Conservation (phyloP, 2,329 filamentous ascomycete genomes). For the Talaromyces piceae region DNA sequence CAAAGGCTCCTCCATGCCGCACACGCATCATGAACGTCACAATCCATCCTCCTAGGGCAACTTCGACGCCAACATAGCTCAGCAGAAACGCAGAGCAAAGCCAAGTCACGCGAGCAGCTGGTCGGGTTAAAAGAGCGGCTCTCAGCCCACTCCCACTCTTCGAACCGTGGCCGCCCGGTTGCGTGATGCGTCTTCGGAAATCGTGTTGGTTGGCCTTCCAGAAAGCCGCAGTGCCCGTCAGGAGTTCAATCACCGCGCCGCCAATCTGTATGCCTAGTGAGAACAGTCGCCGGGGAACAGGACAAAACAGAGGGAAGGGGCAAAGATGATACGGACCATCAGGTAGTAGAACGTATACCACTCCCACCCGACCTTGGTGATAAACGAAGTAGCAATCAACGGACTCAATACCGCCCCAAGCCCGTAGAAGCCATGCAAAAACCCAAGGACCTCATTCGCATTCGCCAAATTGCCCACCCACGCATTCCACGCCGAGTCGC, state of each 20-base stretch:
- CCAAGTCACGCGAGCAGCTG: slow-evolving; percentile 51
- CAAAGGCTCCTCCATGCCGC: slow-evolving; percentile 60
- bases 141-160: slow-evolving; percentile 7
- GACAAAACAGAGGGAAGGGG: neutral
- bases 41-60: slow-evolving; percentile 69
- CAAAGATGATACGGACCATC: slow-evolving; percentile 45
- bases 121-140: slow-evolving; percentile 9
- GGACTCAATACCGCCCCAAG: slow-evolving; percentile 62
- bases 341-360: slow-evolving; percentile 75
- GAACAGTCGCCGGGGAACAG: neutral
- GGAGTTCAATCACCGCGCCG: slow-evolving; percentile 48
- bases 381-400: slow-evolving; percentile 63
- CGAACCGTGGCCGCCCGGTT: neutral
- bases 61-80: slow-evolving; percentile 69
- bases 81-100: slow-evolving; percentile 65
- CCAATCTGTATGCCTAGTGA: slow-evolving; percentile 2
- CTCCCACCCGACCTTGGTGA: slow-evolving; percentile 51
- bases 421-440: slow-evolving; percentile 64
- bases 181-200: slow-evolving; percentile 7
- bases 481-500: slow-evolving; percentile 49
- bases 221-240: slow-evolving; percentile 19
- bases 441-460: slow-evolving; percentile 64
- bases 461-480: slow-evolving; percentile 65
- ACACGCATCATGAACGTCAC: slow-evolving; percentile 80
- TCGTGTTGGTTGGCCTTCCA: slow-evolving; percentile 14